Percentiles rank a stretch among this genome's conserved stretches.
These are phyloP conservation scores for Solanum arcanum DNA, from an alignment of 257 asterid species.

Conservation along the genomic window DNA sequence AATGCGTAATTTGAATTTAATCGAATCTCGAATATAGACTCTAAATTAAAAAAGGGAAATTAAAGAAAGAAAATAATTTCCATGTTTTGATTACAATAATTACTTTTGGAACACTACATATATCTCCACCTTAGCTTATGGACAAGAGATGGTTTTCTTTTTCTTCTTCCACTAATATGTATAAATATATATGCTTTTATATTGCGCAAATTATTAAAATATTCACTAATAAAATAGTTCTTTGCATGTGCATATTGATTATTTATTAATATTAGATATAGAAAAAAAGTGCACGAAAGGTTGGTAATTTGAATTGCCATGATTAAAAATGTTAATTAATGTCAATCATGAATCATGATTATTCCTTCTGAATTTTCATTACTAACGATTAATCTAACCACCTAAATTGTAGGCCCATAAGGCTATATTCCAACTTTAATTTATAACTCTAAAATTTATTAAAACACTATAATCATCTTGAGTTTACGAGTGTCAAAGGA, in stretches of 20 bases:
- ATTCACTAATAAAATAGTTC: not conserved
- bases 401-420: not conserved
- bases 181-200: not conserved
- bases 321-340: not conserved
- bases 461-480: not conserved
- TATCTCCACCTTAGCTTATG: not conserved
- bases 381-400: not conserved
- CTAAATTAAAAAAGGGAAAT: not conserved
- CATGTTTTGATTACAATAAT: not conserved
- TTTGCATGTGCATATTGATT: not conserved
- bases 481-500: not conserved
- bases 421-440: not conserved
- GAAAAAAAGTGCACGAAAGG: not conserved
- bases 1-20: no score
- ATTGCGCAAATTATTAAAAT: not conserved
- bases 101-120: not conserved
- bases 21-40: not conserved
- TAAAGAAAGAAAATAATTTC: not conserved
- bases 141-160: not conserved
- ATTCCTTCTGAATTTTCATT: not conserved
- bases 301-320: not conserved
- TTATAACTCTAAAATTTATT: not conserved
- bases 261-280: not conserved
- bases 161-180: not conserved
- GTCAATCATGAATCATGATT: not conserved